phyloP scores from a whole-genome alignment of 2,329 filamentous ascomycete genomes.

The Curvularia sp. region DNA sequence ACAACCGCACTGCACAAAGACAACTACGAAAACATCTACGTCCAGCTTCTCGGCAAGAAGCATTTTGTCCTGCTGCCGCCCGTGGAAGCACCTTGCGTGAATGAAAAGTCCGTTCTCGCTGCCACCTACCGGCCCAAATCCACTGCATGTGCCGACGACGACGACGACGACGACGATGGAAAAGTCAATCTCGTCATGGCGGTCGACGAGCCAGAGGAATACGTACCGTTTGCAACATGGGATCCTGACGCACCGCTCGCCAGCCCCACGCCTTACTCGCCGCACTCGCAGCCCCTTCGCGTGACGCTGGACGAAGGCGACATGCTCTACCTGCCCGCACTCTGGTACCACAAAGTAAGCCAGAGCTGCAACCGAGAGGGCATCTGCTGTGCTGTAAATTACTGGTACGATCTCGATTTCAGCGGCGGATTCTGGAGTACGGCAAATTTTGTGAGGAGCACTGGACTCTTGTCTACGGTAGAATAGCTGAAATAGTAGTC shows the following conservation, averaged over 20 bases:
- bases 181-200: conserved; percentile 38
- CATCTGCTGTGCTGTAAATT: conserved; percentile 80
- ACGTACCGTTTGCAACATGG: conserved; percentile 75
- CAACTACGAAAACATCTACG: conserved; percentile 86
- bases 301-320: conserved; percentile 76
- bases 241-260: conserved; percentile 68
- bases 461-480: conserved; percentile 32
- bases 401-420: conserved; percentile 88
- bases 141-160: too few relatives aligned
- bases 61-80: conserved; percentile 79
- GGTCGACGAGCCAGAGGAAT: conserved; percentile 49
- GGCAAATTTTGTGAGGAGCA: conserved; percentile 58
- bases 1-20: conserved; percentile 80
- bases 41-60: conserved; percentile 75
- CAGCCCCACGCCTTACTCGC: conserved; percentile 64
- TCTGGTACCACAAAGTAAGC: conserved; percentile 84
- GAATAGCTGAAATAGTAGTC: not conserved
- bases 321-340: conserved; percentile 80
- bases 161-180: conserved; percentile 25
- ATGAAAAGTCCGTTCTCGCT: conserved; percentile 65
- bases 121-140: conserved; percentile 62
- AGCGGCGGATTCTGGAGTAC: conserved; percentile 71
- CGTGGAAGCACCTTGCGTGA: conserved; percentile 71
- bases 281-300: conserved; percentile 66
- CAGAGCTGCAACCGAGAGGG: conserved; percentile 73